These are phyloP conservation scores for Zymoseptoria tritici DNA, from an alignment of 2,329 filamentous ascomycete genomes.

Conservation along the genomic window DNA sequence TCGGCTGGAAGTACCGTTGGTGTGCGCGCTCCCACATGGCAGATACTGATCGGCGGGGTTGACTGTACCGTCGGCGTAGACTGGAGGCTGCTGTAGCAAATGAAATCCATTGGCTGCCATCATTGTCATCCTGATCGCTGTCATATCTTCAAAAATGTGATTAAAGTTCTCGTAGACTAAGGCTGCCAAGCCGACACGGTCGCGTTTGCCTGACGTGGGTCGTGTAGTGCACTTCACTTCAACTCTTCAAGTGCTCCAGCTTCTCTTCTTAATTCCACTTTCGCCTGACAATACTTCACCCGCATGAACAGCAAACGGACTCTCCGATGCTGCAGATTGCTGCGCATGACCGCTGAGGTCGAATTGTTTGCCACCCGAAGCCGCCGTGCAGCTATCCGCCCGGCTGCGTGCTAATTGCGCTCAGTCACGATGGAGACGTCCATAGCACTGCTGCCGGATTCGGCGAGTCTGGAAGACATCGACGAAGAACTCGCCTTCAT, in stretches of 20 bases:
- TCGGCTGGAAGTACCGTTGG: not conserved
- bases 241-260: not conserved
- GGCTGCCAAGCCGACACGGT: not conserved
- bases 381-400: not conserved
- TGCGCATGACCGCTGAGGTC: not conserved
- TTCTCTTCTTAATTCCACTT: not conserved
- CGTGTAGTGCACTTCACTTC: not conserved
- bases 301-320: not conserved
- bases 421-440: not conserved
- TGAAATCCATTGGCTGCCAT: not conserved
- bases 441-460: not conserved
- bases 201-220: not conserved
- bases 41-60: slow-evolving; percentile 30
- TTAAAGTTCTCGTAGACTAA: not conserved
- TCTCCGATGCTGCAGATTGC: not conserved
- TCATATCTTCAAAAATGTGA: not conserved
- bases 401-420: not conserved
- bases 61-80: slow-evolving; percentile 37
- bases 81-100: slow-evolving; percentile 27
- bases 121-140: not conserved
- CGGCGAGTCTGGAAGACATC: slow-evolving; percentile 17
- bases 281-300: not conserved
- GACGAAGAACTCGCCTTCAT: slow-evolving; percentile 30
- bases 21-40: slow-evolving; percentile 27
- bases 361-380: not conserved